Percentiles rank a stretch among this genome's conserved stretches.
Evolutionary conservation across 2,329 filamentous ascomycete species (phyloP).

Genomic region (Purpureocillium takamizusanense): DNA sequence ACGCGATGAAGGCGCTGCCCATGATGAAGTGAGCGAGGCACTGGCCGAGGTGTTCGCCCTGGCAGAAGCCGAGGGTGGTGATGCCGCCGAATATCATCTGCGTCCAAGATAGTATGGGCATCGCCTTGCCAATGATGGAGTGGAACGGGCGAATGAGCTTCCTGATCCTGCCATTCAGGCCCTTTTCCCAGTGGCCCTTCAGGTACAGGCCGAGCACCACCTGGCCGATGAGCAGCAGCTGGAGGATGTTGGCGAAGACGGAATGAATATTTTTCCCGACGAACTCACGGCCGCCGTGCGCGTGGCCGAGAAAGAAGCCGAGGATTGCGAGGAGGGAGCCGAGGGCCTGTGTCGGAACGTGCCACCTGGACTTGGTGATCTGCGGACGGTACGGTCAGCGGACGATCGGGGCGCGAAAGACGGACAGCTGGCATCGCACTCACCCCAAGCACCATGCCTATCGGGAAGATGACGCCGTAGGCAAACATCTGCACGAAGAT

Average conservation of each 20-base stretch:
- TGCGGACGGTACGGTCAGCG: slow-evolving; percentile 23
- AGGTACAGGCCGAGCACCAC: slow-evolving; percentile 77
- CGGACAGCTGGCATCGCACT: slow-evolving; percentile 19
- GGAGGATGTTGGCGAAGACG: slow-evolving; percentile 69
- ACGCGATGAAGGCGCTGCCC: slow-evolving; percentile 92
- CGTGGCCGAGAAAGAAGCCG: slow-evolving; percentile 86
- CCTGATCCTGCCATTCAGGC: slow-evolving; percentile 71
- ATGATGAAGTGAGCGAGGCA: slow-evolving; percentile 98
- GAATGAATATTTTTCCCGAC: slow-evolving; percentile 66
- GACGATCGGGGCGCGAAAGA: not conserved
- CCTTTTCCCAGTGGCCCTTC: slow-evolving; percentile 79
- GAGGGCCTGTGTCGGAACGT: slow-evolving; percentile 77
- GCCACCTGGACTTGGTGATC: slow-evolving; percentile 87
- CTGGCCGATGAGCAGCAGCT: slow-evolving; percentile 70
- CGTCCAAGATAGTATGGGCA: slow-evolving; percentile 80
- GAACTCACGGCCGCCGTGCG: slow-evolving; percentile 84
- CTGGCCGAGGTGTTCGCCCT: slow-evolving; percentile 82
- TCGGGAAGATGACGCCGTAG: slow-evolving; percentile 86
- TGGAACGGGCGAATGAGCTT: slow-evolving; percentile 64
- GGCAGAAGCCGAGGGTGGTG: slow-evolving; percentile 84
- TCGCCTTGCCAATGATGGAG: slow-evolving; percentile 73
- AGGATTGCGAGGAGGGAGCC: slow-evolving; percentile 68
- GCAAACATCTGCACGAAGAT: slow-evolving; percentile 80
- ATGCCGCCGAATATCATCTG: slow-evolving; percentile 97
- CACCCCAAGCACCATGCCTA: slow-evolving; percentile 92